A percentile compares a stretch with the other conserved stretches of the same genome.
Conservation (phyloP, 352 stramenopile genomes). For the Phytophthora gonapodyides region DNA sequence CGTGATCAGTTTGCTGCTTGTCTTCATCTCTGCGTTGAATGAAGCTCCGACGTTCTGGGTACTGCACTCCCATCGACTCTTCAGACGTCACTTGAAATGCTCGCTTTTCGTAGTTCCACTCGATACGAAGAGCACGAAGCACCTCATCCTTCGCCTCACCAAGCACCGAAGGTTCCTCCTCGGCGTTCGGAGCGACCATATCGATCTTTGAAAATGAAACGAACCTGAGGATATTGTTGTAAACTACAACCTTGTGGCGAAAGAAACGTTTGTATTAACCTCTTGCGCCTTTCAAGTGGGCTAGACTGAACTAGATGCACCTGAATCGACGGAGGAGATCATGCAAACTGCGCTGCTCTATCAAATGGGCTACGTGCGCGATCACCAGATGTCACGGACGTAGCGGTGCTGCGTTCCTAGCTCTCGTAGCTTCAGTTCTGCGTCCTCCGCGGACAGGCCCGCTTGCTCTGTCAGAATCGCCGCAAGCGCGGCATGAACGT, state of each 20-base stretch:
- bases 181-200: too few relatives aligned
- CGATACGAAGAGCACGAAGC: background rate
- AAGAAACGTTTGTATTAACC: slow-evolving; percentile 13
- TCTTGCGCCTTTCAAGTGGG: slow-evolving; percentile 23
- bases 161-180: too few relatives aligned
- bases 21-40: slow-evolving; percentile 1
- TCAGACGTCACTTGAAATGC: slow-evolving; percentile 11
- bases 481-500: slow-evolving; percentile 90
- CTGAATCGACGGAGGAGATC: slow-evolving; percentile 38
- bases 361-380: slow-evolving; percentile 4
- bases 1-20: slow-evolving; percentile 11
- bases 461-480: slow-evolving; percentile 79
- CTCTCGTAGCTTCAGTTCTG: slow-evolving; percentile 59
- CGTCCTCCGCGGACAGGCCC: slow-evolving; percentile 53
- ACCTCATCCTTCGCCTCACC: too few relatives aligned
- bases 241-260: background rate
- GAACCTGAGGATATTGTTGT: slow-evolving; percentile 1
- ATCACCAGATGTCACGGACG: slow-evolving; percentile 90
- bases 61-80: slow-evolving; percentile 16
- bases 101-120: slow-evolving; percentile 14
- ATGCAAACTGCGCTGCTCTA: slow-evolving; percentile 15
- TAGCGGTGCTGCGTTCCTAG: slow-evolving; percentile 82
- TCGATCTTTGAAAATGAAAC: background rate
- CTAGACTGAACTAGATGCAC: slow-evolving; percentile 10
- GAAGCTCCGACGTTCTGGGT: background rate